Percentiles rank a stretch among this genome's conserved stretches.
Evolutionary conservation across 495 filamentous ascomycete species (phyloP).

Genomic region (Talaromyces trachyspermus): DNA sequence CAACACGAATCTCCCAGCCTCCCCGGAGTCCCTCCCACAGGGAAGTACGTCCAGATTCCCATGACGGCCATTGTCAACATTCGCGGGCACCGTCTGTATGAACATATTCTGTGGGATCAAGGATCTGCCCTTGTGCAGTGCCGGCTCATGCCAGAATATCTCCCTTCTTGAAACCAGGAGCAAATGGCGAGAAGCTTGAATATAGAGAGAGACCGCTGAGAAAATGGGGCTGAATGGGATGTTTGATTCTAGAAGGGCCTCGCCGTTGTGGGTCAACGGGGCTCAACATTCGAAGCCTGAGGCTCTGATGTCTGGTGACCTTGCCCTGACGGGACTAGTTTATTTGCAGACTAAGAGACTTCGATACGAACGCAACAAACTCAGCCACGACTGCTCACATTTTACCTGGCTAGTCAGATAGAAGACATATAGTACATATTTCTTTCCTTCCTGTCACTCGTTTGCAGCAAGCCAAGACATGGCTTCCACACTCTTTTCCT

Average conservation of each 20-base stretch:
- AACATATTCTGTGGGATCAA: slow-evolving; percentile 85
- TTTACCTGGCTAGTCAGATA: too few relatives aligned
- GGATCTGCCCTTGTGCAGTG: slow-evolving; percentile 67
- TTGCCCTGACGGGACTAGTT: too few relatives aligned
- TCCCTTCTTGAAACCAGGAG: slow-evolving; percentile 47
- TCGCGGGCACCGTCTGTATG: slow-evolving; percentile 66
- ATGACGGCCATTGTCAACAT: slow-evolving; percentile 70
- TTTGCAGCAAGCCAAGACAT: too few relatives aligned
- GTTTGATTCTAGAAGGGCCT: slow-evolving; percentile 45
- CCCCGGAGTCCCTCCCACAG: slow-evolving; percentile 66
- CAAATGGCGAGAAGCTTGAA: slow-evolving; percentile 43
- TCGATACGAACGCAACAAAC: too few relatives aligned
- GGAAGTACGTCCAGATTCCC: slow-evolving; percentile 55
- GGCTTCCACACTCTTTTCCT: slow-evolving; percentile 8
- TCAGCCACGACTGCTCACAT: too few relatives aligned
- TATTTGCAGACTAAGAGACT: too few relatives aligned
- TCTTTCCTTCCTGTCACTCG: too few relatives aligned
- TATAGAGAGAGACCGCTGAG: slow-evolving; percentile 51
- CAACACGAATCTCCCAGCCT: slow-evolving; percentile 44
- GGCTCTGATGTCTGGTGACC: too few relatives aligned
- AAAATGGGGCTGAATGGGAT: slow-evolving; percentile 56
- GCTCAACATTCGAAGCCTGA: too few relatives aligned
- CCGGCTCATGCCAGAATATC: slow-evolving; percentile 58
- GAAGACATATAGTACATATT: too few relatives aligned
- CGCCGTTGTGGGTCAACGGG: too few relatives aligned